Evolutionary conservation across 805 yeast species (phyloP), one percentile per base, ranked within the genome.

Genomic region (Saccharomycopsis malanga): DNA sequence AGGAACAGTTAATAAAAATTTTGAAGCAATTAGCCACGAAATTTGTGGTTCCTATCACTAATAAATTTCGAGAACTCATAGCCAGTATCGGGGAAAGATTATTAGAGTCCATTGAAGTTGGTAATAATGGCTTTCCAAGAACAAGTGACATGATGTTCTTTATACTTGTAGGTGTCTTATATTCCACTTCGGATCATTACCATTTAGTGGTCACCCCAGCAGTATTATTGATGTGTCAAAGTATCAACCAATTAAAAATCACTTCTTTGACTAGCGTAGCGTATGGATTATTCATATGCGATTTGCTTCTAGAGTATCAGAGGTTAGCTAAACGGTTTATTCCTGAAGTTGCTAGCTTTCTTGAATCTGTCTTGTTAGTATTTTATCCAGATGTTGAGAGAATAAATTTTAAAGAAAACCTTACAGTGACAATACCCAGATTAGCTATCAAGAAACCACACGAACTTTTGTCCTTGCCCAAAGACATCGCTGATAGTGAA

Each of bases 101-200:
- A 23, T 54, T 58, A 6, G 59, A 54, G 2, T 56, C 57, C 2
- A 38, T 56, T 0, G 47, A 54, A 17, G 66, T 67, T 45, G 58
- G 65, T 42, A 56, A 59, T 27, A 32, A 40, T n/a, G 45, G 23
- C 10, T 70, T 68, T 50, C 71, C 74, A 25, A 64, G 61, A 37
- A 56, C 65, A 14, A 66, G 76, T 3, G 95, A 88, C 59, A 64
- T 87, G 49, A 64, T 86, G 4, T 76, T 83, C 50, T 85, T 82
- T 58, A 70, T 79, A 0, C 57, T 87, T 4, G 71, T 89, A 48
- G 97, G 97, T 4, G 69, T 73, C 45, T 61, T 88, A 3, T 93
- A 84, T 60, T 89, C 98, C 0, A 87, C 97, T 0, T 93, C 98
- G 0, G 99, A 93, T 69, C 89, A 87, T 60, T 91, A 85, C 65